Percentiles rank a stretch among this genome's conserved stretches.
Conservation (phyloP, 2,329 filamentous ascomycete species). For the Fusarium aywerte region DNA sequence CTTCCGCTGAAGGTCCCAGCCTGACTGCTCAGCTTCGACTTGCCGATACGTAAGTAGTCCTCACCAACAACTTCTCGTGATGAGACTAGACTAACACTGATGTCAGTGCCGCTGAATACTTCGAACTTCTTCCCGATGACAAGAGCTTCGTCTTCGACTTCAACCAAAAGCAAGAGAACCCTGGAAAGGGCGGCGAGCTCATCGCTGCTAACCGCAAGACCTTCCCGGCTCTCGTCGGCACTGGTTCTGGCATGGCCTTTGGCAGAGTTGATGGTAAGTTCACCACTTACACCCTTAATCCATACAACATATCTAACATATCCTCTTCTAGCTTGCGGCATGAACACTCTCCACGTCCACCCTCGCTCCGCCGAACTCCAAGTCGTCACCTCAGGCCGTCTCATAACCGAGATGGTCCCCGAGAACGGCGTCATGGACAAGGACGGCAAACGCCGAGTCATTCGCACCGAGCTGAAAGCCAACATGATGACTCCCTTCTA, state of each 20-base stretch:
- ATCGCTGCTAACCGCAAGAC: conserved; percentile 65
- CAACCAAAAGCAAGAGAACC: conserved; percentile 44
- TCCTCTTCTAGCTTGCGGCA: conserved; percentile 58
- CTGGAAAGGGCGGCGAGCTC: conserved; percentile 58
- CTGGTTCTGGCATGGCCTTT: conserved; percentile 61
- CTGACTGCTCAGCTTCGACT: conserved; percentile 54
- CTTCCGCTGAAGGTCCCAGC: conserved; percentile 40
- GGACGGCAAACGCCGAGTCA: conserved; percentile 55
- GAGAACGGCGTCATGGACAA: conserved; percentile 60
- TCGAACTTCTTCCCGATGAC: conserved; percentile 56
- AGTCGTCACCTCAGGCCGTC: conserved; percentile 59
- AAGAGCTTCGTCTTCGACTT: conserved; percentile 63
- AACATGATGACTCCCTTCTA: conserved; percentile 66
- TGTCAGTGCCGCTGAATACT: conserved; percentile 55
- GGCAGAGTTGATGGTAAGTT: conserved; percentile 58
- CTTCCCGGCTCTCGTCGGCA: conserved; percentile 66
- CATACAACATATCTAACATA: conserved; percentile 27
- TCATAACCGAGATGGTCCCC: conserved; percentile 63
- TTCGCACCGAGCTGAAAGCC: conserved; percentile 54
- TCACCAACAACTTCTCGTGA: neutral
- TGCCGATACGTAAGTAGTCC: conserved; percentile 51
- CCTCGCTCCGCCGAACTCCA: conserved; percentile 65
- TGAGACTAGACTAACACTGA: conserved; percentile 22
- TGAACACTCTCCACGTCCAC: conserved; percentile 68
- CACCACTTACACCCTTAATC: neutral